Base-by-base conservation (phyloP, 2,329 filamentous ascomycete species). In the Trichoderma sp. region DNA sequence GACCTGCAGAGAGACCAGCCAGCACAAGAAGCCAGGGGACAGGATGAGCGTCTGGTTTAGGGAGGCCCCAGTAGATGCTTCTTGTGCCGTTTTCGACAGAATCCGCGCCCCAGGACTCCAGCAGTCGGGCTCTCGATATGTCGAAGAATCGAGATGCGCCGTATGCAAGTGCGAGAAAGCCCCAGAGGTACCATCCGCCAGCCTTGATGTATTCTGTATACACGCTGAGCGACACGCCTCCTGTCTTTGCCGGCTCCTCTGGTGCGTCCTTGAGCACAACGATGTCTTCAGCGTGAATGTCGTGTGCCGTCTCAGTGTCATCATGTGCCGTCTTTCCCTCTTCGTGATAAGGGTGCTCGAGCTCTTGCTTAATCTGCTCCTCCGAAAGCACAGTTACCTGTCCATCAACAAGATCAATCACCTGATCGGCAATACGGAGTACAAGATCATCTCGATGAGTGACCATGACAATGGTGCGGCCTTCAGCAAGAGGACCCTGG, bases 201-300 rank as follows among this genome's bases (percentile, higher is more conserved):
- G 93, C 92, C 77, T 89, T 91, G 79, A 97, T 89, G 72, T 97
- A 97, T 70, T 89, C 88, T 88, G 91, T 93, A 75, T 97, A 97
- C 0, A 97, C 89, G 7, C 84, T 84, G 12, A 87, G 80, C 72
- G 93, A 87, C 1, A 97, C 91, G 1, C 91, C 89, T 19, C 93
- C 93, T 69, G 92, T 78, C 37, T 78, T 76, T 0, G 74, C 71
- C 0, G 75, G 71, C 27, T 79, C 77, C 45, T 80, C 79, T 0
- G 78, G 78, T 0, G 73, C 72, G 0, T 77, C 74, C 3, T 73
- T 75, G 13, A 72, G 32, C 2, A 45, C 67, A 0, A 65, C 27
- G 1, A 67, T 42, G 0, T 74, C 73, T 3, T 74, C 74, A 1
- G 74, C 69, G 7, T 78, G 72, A 0, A 79, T 77, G 4, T 82